Conservation (phyloP, 2,329 filamentous ascomycete species). For the Phyllosticta paracitricarpa region DNA sequence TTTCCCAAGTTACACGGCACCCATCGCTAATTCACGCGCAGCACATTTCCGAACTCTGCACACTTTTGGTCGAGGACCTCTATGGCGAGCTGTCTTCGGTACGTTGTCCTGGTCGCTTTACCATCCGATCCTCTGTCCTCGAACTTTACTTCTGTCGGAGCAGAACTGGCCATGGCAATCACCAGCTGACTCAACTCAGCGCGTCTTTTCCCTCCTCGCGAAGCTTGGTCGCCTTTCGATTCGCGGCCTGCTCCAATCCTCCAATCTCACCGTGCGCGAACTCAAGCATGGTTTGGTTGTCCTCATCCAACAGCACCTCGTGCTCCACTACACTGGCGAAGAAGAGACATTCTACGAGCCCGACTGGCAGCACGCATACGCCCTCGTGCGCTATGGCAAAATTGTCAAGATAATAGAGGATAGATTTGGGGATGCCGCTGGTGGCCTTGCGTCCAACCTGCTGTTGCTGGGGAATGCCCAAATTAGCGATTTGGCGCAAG, state of each 20-base stretch:
- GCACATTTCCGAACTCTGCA: constrained; percentile 77
- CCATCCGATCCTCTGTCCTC: neutral
- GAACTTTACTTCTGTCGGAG: neutral
- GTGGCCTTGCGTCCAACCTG: constrained; percentile 63
- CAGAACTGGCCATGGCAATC: neutral
- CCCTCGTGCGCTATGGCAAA: constrained; percentile 69
- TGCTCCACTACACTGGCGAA: constrained; percentile 58
- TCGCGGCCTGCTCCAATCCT: constrained; percentile 58
- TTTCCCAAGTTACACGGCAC: neutral
- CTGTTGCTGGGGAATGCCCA: constrained; percentile 68
- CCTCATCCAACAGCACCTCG: constrained; percentile 78
- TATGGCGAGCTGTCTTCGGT: constrained; percentile 90
- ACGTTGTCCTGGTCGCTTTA: constrained; percentile 33
- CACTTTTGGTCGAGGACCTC: constrained; percentile 76
- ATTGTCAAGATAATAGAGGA: constrained; percentile 66
- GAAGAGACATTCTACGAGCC: constrained; percentile 73
- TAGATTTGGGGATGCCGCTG: constrained; percentile 64
- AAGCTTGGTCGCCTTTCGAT: constrained; percentile 69
- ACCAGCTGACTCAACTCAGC: constrained; percentile 40
- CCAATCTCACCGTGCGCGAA: constrained; percentile 62
- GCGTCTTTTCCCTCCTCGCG: constrained; percentile 72
- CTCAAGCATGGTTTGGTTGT: constrained; percentile 73
- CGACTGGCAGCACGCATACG: constrained; percentile 70
- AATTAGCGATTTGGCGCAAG: constrained; percentile 58
- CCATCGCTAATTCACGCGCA: constrained; percentile 36